Evolutionary conservation across 352 stramenopile genomes (phyloP).

Genomic region (Pythium pyrilobum): DNA sequence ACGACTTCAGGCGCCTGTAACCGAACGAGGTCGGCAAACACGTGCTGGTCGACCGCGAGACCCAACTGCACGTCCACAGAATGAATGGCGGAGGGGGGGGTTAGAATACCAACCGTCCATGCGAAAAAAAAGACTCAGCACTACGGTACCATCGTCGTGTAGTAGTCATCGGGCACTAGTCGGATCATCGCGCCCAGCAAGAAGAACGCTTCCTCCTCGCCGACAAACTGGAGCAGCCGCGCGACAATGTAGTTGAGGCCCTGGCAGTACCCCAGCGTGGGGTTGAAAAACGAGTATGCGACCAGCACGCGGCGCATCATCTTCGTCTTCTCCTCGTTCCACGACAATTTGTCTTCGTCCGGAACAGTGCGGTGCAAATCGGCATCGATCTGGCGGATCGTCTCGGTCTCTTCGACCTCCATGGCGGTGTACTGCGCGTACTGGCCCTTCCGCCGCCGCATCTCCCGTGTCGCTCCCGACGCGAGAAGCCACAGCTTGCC

Average conservation of each 20-base stretch:
- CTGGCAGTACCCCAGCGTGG: slow-evolving; percentile 81
- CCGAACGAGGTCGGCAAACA: slow-evolving; percentile 81
- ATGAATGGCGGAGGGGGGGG: not conserved
- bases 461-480: slow-evolving; percentile 64
- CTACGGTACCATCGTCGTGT: slow-evolving; percentile 78
- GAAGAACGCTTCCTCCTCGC: slow-evolving; percentile 79
- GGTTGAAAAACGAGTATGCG: slow-evolving; percentile 80
- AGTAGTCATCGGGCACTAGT: slow-evolving; percentile 83
- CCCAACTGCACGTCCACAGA: slow-evolving; percentile 42
- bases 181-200: slow-evolving; percentile 75
- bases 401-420: slow-evolving; percentile 58
- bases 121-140: too few relatives aligned
- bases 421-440: slow-evolving; percentile 47
- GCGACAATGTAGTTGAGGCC: slow-evolving; percentile 87
- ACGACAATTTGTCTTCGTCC: slow-evolving; percentile 51
- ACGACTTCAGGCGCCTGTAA: slow-evolving; percentile 69
- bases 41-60: slow-evolving; percentile 83
- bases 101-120: too few relatives aligned
- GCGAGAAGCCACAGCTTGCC: slow-evolving; percentile 79
- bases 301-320: slow-evolving; percentile 82
- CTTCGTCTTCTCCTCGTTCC: slow-evolving; percentile 59
- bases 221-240: slow-evolving; percentile 56
- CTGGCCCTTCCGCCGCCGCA: slow-evolving; percentile 46
- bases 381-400: slow-evolving; percentile 79
- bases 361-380: slow-evolving; percentile 74